These are phyloP conservation scores for Neonothopanus nambi DNA, from an alignment of 1,284 basidiomycete species.

Conservation along the genomic window DNA sequence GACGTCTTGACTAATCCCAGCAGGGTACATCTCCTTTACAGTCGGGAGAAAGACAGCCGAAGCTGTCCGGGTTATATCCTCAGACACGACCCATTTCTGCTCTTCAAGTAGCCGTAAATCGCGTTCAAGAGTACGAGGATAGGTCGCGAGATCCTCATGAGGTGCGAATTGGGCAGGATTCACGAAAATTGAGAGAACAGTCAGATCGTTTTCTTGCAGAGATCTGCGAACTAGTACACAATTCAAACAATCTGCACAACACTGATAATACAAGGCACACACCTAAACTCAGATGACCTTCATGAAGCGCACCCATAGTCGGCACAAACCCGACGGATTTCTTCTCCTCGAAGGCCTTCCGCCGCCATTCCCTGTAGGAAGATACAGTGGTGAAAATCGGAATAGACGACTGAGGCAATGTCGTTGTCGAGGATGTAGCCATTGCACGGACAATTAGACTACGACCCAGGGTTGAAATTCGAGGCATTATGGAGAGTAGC, in stretches of 20 bases:
- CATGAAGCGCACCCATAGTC: conserved; percentile 97
- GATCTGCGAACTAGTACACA: conserved; percentile 60
- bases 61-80: conserved; percentile 37
- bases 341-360: conserved; percentile 54
- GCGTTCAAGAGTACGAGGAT: conserved; percentile 81
- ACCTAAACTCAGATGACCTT: conserved; percentile 92
- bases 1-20: conserved; percentile 83
- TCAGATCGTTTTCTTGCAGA: conserved; percentile 79
- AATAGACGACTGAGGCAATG: conserved; percentile 55
- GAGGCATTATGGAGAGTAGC: too few relatives aligned
- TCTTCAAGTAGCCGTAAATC: conserved; percentile 58
- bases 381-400: conserved; percentile 76
- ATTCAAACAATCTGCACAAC: not conserved
- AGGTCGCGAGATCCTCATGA: conserved; percentile 89
- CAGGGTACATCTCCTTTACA: conserved; percentile 84
- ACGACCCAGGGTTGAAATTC: too few relatives aligned
- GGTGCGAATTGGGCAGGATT: conserved; percentile 98
- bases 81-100: conserved; percentile 30
- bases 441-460: not conserved
- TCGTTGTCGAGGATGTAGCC: not conserved
- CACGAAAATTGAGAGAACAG: conserved; percentile 94
- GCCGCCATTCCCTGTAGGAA: conserved; percentile 78
- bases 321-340: conserved; percentile 89
- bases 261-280: conserved; percentile 21
- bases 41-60: conserved; percentile 81